Conservation (phyloP, 2,329 filamentous ascomycete species). For the Arthrinium phaeospermum region DNA sequence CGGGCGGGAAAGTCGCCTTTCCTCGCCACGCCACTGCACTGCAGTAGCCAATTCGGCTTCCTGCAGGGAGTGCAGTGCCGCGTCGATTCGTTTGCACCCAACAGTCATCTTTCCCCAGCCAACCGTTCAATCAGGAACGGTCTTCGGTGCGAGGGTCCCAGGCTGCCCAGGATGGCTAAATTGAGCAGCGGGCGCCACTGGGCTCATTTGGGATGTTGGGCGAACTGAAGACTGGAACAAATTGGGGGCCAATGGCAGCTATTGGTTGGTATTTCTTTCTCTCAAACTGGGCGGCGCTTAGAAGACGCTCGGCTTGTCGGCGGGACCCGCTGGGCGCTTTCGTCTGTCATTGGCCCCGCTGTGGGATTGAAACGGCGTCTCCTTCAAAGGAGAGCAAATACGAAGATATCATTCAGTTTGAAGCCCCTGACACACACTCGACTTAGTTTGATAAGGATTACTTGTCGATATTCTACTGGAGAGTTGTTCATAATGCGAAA, state of each 20-base stretch:
- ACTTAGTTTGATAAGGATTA: neutral
- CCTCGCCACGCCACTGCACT: neutral
- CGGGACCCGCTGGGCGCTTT: neutral
- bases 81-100: neutral
- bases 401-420: neutral
- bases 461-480: neutral
- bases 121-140: neutral
- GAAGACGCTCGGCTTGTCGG: constrained; percentile 22
- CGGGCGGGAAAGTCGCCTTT: neutral
- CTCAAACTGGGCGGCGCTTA: constrained; percentile 22
- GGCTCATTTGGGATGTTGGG: constrained; percentile 2
- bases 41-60: neutral
- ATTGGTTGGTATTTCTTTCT: neutral
- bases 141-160: neutral
- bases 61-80: constrained; percentile 7
- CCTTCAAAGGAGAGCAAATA: neutral
- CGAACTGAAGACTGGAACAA: constrained; percentile 1
- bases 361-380: neutral
- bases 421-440: neutral
- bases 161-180: constrained; percentile 15
- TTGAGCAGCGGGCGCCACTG: constrained; percentile 6
- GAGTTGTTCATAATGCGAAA: neutral
- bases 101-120: constrained; percentile 6
- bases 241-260: neutral
- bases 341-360: neutral